These are phyloP conservation scores for Ganoderma sp. DNA, from an alignment of 1,284 basidiomycete species.

Conservation along the genomic window DNA sequence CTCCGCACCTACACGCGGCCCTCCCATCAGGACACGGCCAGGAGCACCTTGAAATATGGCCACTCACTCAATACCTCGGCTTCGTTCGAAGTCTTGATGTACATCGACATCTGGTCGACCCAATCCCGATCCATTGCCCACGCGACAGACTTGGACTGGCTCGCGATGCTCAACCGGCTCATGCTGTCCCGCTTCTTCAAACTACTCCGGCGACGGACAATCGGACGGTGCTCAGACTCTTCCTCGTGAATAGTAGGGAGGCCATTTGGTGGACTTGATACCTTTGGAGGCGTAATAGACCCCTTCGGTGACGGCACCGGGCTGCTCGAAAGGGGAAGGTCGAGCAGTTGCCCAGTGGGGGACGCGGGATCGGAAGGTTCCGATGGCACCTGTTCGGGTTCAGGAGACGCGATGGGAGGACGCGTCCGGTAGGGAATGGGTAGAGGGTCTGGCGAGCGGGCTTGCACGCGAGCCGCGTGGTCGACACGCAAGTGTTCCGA, in stretches of 20 bases:
- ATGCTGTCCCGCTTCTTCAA: slow-evolving; percentile 57
- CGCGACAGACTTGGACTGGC: slow-evolving; percentile 69
- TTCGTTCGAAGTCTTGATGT: slow-evolving; percentile 57
- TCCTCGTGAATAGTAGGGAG: slow-evolving; percentile 41
- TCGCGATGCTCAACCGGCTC: slow-evolving; percentile 55
- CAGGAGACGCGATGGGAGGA: slow-evolving; percentile 25
- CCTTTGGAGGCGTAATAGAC: slow-evolving; percentile 31
- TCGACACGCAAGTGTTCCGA: slow-evolving; percentile 25
- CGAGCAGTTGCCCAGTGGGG: slow-evolving; percentile 26
- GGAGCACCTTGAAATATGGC: background rate
- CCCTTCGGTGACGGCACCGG: slow-evolving; percentile 22
- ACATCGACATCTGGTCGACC: slow-evolving; percentile 60
- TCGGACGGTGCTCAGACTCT: slow-evolving; percentile 35
- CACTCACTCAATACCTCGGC: slow-evolving; percentile 61
- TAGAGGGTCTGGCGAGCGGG: slow-evolving; percentile 44
- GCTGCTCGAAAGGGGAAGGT: slow-evolving; percentile 25
- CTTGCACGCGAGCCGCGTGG: slow-evolving; percentile 33
- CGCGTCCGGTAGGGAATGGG: slow-evolving; percentile 44
- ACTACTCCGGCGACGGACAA: slow-evolving; percentile 63
- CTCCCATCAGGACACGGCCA: background rate
- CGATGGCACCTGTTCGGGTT: slow-evolving; percentile 20
- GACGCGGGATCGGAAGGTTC: slow-evolving; percentile 24
- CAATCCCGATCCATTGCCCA: slow-evolving; percentile 73
- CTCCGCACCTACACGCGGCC: slow-evolving; percentile 49
- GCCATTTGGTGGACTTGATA: slow-evolving; percentile 34